A percentile compares a stretch with the other conserved stretches of the same genome.
These are phyloP conservation scores for Debaryomyces maramus DNA, from an alignment of 805 yeast genomes.

Conservation along the genomic window DNA sequence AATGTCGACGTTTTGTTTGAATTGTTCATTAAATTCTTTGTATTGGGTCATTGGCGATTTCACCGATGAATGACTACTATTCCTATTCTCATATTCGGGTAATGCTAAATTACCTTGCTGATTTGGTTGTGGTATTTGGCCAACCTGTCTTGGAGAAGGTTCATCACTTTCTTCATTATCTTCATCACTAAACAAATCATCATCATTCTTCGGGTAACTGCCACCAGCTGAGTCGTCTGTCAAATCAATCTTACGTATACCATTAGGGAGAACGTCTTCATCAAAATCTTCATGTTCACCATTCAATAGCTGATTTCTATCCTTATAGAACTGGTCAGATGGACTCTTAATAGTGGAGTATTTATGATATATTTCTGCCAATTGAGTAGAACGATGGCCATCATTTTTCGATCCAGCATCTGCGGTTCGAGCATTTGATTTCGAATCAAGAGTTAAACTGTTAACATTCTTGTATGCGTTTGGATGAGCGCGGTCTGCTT, in stretches of 20 bases:
- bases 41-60: constrained; percentile 46
- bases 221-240: constrained; percentile 20
- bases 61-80: constrained; percentile 38
- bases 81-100: constrained; percentile 28
- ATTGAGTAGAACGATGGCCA: constrained; percentile 37
- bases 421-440: neutral
- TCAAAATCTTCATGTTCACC: constrained; percentile 36
- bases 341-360: constrained; percentile 41
- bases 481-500: neutral
- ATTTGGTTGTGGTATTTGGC: constrained; percentile 8
- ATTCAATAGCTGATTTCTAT: constrained; percentile 36
- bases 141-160: constrained; percentile 23
- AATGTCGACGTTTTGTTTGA: constrained; percentile 25
- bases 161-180: constrained; percentile 25
- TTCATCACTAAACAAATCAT: constrained; percentile 36
- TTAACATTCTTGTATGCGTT: constrained; percentile 11
- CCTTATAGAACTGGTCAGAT: constrained; percentile 36
- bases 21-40: constrained; percentile 41
- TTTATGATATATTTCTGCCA: constrained; percentile 45
- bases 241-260: constrained; percentile 28
- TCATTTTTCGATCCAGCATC: constrained; percentile 6
- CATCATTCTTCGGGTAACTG: constrained; percentile 38
- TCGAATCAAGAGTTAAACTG: constrained; percentile 13
- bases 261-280: constrained; percentile 35
- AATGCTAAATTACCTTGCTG: constrained; percentile 18